phyloP scores from a whole-genome alignment of 768 basidiomycete species.

The Pleurotus ostreatus region DNA sequence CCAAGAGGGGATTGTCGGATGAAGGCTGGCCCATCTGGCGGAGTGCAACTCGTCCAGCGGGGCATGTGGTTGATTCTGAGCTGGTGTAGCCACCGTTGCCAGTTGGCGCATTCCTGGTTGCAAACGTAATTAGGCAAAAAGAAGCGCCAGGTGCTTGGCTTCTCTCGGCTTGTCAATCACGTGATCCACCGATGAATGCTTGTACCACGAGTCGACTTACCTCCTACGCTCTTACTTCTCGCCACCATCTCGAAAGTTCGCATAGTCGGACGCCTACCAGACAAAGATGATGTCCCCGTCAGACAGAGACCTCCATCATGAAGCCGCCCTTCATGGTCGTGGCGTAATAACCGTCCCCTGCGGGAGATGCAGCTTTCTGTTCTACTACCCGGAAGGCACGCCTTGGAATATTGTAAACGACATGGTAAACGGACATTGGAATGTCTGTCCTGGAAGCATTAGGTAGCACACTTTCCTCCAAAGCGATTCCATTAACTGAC shows the following conservation, averaged over 20 bases:
- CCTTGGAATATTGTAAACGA: constrained; percentile 9
- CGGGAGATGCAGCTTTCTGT: constrained; percentile 2
- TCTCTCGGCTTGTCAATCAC: not conserved
- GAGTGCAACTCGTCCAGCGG: no score
- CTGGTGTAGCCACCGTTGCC: no score
- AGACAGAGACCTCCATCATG: not conserved
- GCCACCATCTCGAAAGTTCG: not conserved
- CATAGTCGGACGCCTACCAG: not conserved
- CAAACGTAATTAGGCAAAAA: no score
- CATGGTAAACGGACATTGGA: constrained; percentile 11
- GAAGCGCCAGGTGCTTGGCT: no score
- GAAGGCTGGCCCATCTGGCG: no score
- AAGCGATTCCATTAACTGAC: not conserved
- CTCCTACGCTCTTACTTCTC: not conserved
- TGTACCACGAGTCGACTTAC: constrained; percentile 4
- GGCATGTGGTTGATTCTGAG: no score
- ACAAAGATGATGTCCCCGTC: not conserved
- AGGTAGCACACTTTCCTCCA: not conserved
- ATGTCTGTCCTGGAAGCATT: constrained; percentile 10
- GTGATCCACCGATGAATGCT: constrained; percentile 5
- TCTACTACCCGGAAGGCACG: constrained; percentile 9
- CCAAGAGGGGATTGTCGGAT: no score
- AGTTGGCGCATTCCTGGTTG: no score
- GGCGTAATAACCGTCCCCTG: not conserved
- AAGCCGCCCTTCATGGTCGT: not conserved